These are phyloP conservation scores for Dendryphion nanum DNA, from an alignment of 2,329 filamentous ascomycete genomes.

Conservation along the genomic window DNA sequence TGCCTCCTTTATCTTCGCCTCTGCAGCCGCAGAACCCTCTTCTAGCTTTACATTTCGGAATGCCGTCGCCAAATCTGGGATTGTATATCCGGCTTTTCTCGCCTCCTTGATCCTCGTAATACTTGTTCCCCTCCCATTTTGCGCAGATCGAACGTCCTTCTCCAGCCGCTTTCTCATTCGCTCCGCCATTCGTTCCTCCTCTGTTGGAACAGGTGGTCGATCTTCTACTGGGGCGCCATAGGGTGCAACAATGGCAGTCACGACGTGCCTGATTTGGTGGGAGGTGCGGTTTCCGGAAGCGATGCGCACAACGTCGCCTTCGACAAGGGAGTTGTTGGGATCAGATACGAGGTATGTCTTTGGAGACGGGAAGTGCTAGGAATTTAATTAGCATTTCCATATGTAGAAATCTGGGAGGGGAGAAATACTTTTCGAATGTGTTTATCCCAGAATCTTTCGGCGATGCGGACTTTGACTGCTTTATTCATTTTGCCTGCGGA, in stretches of 20 bases:
- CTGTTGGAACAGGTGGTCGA: conserved; percentile 64
- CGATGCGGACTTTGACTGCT: conserved; percentile 75
- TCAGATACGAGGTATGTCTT: conserved; percentile 73
- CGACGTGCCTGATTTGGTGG: conserved; percentile 69
- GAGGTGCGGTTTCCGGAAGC: conserved; percentile 64
- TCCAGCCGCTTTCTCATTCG: conserved; percentile 55
- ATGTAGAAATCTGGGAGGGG: neutral
- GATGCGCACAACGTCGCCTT: conserved; percentile 74
- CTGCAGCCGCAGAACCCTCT: conserved; percentile 15
- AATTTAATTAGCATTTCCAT: too few relatives aligned
- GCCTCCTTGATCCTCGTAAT: conserved; percentile 27
- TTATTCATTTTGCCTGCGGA: conserved; percentile 75
- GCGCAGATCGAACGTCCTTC: conserved; percentile 57
- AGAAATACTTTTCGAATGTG: conserved; percentile 66
- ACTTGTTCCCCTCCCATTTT: conserved; percentile 28
- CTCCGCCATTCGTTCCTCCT: conserved; percentile 59
- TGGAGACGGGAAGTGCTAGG: conserved; percentile 65
- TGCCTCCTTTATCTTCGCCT: conserved; percentile 12
- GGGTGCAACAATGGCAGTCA: conserved; percentile 72
- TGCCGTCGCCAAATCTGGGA: conserved; percentile 33
- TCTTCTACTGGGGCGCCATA: conserved; percentile 63
- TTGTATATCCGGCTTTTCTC: conserved; percentile 21
- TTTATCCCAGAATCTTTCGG: conserved; percentile 69
- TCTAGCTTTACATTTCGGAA: conserved; percentile 21
- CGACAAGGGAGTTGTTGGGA: conserved; percentile 68